These are phyloP conservation scores for Castanopsis chinensis DNA, from an alignment of 306 rosid genomes.

Conservation along the genomic window DNA sequence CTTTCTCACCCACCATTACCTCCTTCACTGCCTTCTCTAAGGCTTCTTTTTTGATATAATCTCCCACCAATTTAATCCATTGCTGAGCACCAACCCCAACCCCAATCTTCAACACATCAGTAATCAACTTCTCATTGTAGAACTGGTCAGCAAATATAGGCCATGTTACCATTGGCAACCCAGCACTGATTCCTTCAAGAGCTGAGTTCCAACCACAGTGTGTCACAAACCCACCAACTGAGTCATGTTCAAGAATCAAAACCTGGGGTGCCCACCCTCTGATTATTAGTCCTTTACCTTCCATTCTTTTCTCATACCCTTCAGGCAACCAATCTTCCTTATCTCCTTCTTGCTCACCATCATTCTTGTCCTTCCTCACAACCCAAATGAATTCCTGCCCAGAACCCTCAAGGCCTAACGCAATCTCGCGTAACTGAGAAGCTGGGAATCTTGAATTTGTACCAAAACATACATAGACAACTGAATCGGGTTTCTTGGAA, in stretches of 20 bases:
- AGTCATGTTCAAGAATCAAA: slow-evolving; percentile 27
- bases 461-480: slow-evolving; percentile 39
- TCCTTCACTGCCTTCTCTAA: slow-evolving; percentile 25
- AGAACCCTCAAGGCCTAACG: slow-evolving; percentile 28
- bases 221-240: slow-evolving; percentile 37
- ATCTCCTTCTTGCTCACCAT: neutral
- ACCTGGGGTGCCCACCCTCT: slow-evolving; percentile 43
- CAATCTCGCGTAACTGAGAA: slow-evolving; percentile 16
- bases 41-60: slow-evolving; percentile 23
- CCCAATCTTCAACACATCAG: slow-evolving; percentile 27
- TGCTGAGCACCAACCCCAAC: slow-evolving; percentile 26
- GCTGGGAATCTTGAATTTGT: neutral
- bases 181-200: slow-evolving; percentile 31
- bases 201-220: slow-evolving; percentile 58
- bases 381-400: slow-evolving; percentile 35
- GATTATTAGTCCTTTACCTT: slow-evolving; percentile 27
- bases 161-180: slow-evolving; percentile 29
- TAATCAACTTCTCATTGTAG: slow-evolving; percentile 36
- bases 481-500: slow-evolving; percentile 30
- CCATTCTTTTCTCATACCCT: slow-evolving; percentile 31
- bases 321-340: slow-evolving; percentile 27
- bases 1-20: slow-evolving; percentile 39
- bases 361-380: slow-evolving; percentile 7
- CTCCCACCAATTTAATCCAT: slow-evolving; percentile 11
- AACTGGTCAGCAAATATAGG: slow-evolving; percentile 31